These are phyloP conservation scores for Nicotiana noctiflora DNA, from an alignment of 257 asterid species.

Conservation along the genomic window DNA sequence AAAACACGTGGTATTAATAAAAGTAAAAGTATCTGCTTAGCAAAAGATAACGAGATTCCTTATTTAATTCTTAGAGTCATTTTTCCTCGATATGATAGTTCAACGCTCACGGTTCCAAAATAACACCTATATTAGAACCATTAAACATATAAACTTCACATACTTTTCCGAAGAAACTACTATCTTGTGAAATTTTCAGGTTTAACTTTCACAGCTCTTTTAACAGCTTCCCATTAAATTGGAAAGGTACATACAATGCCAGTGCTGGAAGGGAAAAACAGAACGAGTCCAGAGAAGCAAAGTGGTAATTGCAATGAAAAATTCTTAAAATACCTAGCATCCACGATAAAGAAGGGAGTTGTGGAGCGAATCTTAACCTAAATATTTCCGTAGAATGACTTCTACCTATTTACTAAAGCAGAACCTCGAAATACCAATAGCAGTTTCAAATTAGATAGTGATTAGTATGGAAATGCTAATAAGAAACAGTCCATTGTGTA, in stretches of 20 bases:
- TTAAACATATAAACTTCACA: not conserved
- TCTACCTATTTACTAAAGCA: not conserved
- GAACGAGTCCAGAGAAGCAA: not conserved
- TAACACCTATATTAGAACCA: not conserved
- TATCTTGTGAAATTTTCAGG: not conserved
- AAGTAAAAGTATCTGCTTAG: not conserved
- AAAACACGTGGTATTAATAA: not conserved
- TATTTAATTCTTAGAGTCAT: not conserved
- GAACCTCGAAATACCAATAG: not conserved
- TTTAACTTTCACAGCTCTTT: not conserved
- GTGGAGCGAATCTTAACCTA: not conserved
- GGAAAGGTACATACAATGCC: not conserved
- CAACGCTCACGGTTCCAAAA: not conserved
- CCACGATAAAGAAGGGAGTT: not conserved
- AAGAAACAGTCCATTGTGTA: not conserved
- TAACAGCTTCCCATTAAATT: not conserved
- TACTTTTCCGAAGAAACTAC: not conserved
- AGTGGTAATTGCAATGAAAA: not conserved
- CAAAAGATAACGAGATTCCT: not conserved
- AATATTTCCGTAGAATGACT: not conserved
- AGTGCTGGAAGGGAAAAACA: not conserved
- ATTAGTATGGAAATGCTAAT: not conserved
- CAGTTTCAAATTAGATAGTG: not conserved
- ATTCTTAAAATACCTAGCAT: not conserved
- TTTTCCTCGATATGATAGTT: slow-evolving; percentile 12